Base-by-base conservation (phyloP, 345 rosid species). In the Salix purpurea region DNA sequence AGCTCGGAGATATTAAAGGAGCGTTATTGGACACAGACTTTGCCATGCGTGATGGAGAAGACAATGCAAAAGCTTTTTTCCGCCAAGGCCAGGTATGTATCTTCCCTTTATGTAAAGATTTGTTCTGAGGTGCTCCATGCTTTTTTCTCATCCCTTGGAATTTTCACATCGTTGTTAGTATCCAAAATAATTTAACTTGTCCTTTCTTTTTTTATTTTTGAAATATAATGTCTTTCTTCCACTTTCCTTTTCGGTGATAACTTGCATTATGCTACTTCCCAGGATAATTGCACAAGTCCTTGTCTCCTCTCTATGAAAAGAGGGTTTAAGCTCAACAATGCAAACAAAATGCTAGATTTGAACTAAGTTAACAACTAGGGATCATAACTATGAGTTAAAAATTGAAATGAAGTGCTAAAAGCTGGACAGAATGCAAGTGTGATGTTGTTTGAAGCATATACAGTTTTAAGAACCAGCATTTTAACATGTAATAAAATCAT, bases 31-130 rank as follows among this genome's bases (percentile, higher is more conserved):
- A 91, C 69, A 87, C 93, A 11, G 97, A 92, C 44, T 91, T 92
- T 80, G 98, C 97, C 7, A 86, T 90, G 81, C 92, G 97, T 64
- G 98, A 92, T 64, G 94, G 89, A 76, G 92, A 91, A 28, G 83
- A 89, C 83, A 91, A 88, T 84, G 96, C 85, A 46, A 91, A 94
- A 87, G 97, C 98, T 73, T 87, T 90, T 82, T 94, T 90, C 84
- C 97, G 97, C 50, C 97, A 90, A 79, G 98, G 98, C 71, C 97
- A 94, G 96, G 98, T 91, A 79, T 77, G 89, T 67, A 34, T 69
- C 67, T 60, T 28, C 30, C 3, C 5, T 50, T 79, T 12, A 18
- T 71, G 32, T 54, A 67, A 65, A 65, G 67, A 36, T 65, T 13
- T 73, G 60, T 10, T 58, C 6, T 8, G 28, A n/a, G 62, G 14